These are phyloP conservation scores for Ophiocordyceps australis DNA, from an alignment of 2,329 filamentous ascomycete genomes.

Conservation along the genomic window DNA sequence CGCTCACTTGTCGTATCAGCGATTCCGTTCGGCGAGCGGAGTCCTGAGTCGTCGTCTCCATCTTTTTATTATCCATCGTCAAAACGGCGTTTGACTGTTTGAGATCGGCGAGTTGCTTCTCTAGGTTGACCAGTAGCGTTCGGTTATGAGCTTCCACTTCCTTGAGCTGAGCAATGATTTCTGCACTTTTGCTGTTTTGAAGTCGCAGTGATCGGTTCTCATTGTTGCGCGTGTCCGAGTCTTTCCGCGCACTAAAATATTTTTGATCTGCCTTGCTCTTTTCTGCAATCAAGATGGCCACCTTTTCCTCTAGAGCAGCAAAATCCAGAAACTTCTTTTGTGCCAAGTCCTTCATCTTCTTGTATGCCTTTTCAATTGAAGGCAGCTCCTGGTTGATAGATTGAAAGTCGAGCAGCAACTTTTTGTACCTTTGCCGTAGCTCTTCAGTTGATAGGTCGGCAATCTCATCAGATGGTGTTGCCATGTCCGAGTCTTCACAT, in stretches of 20 bases:
- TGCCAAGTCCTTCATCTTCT: constrained; percentile 68
- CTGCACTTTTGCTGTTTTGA: constrained; percentile 78
- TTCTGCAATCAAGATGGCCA: constrained; percentile 58
- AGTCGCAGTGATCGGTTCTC: constrained; percentile 65
- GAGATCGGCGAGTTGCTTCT: constrained; percentile 77
- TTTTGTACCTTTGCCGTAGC: constrained; percentile 53
- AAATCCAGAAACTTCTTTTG: constrained; percentile 76
- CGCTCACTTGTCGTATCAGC: constrained; percentile 55
- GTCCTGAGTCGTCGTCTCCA: constrained; percentile 57
- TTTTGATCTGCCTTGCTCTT: constrained; percentile 97
- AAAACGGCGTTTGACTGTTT: constrained; percentile 61
- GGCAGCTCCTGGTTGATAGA: constrained; percentile 77
- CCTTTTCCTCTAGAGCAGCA: constrained; percentile 56
- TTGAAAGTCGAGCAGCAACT: constrained; percentile 61
- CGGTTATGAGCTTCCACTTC: constrained; percentile 69
- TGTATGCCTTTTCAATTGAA: constrained; percentile 81
- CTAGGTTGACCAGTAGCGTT: constrained; percentile 61
- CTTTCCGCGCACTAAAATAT: constrained; percentile 90
- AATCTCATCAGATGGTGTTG: constrained; percentile 23
- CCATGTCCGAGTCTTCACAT: constrained; percentile 24
- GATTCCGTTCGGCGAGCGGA: constrained; percentile 51
- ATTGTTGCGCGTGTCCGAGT: constrained; percentile 67
- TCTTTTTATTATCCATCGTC: constrained; percentile 52
- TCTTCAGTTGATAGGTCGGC: constrained; percentile 50
- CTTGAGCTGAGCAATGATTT: constrained; percentile 86